These are phyloP conservation scores for Talaromyces sp. DNA, from an alignment of 2,329 filamentous ascomycete species.

Conservation along the genomic window DNA sequence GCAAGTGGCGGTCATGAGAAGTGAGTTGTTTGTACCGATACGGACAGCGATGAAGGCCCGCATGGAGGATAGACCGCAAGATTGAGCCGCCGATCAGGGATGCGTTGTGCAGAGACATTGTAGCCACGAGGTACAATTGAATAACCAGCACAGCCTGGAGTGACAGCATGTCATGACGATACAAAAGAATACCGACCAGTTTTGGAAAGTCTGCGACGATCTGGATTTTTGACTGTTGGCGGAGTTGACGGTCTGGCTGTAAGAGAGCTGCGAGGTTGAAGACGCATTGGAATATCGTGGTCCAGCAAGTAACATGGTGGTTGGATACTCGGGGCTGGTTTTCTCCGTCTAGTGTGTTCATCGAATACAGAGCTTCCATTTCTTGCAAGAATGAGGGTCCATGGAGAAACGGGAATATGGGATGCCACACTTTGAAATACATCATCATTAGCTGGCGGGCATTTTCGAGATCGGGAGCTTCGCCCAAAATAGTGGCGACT, in stretches of 20 bases:
- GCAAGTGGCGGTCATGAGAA: slow-evolving; percentile 34
- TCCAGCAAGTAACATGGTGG: slow-evolving; percentile 25
- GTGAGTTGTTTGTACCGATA: slow-evolving; percentile 46
- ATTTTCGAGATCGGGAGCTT: slow-evolving; percentile 23
- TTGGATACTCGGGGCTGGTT: slow-evolving; percentile 5
- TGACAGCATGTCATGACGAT: slow-evolving; percentile 41
- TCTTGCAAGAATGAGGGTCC: slow-evolving; percentile 45
- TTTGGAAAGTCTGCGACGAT: slow-evolving; percentile 34
- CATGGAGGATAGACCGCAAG: slow-evolving; percentile 44
- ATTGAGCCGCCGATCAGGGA: slow-evolving; percentile 46
- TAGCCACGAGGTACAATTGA: slow-evolving; percentile 45
- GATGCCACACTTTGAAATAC: slow-evolving; percentile 51
- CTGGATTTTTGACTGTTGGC: slow-evolving; percentile 31
- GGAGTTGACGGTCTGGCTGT: slow-evolving; percentile 27
- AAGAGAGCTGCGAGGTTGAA: slow-evolving; percentile 43
- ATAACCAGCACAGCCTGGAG: slow-evolving; percentile 47
- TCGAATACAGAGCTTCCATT: slow-evolving; percentile 40
- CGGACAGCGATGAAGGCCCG: slow-evolving; percentile 49
- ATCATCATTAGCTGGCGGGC: slow-evolving; percentile 42
- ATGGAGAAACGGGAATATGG: slow-evolving; percentile 49
- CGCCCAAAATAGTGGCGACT: slow-evolving; percentile 21
- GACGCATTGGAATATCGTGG: slow-evolving; percentile 46
- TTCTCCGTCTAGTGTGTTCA: not conserved
- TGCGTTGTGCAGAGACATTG: slow-evolving; percentile 45
- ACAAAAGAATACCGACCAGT: slow-evolving; percentile 33